These are phyloP conservation scores for Syzygium jambos DNA, from an alignment of 345 rosid genomes.

Conservation along the genomic window DNA sequence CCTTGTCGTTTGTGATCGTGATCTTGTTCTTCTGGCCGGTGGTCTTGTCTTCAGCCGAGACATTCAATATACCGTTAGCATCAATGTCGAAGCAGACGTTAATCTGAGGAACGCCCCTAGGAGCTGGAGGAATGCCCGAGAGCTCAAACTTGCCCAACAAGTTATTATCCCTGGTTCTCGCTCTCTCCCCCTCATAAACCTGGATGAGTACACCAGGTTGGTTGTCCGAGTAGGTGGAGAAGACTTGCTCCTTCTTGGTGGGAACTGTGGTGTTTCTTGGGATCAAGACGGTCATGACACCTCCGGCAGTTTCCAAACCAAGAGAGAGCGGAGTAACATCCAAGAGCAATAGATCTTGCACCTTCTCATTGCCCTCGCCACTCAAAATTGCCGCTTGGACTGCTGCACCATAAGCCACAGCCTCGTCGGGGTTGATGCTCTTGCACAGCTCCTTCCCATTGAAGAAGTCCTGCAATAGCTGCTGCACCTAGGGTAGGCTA, in stretches of 20 bases:
- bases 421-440: conserved; percentile 33
- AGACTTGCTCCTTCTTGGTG: conserved; percentile 25
- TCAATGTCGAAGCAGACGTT: background rate
- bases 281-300: conserved; percentile 28
- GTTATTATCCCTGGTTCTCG: conserved; percentile 23
- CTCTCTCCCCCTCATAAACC: conserved; percentile 24
- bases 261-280: conserved; percentile 30
- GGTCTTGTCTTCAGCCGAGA: background rate
- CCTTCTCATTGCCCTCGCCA: conserved; percentile 31
- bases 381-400: conserved; percentile 31
- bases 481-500: conserved; percentile 42
- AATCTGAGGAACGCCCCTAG: background rate
- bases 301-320: conserved; percentile 25
- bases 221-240: conserved; percentile 25
- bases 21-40: background rate
- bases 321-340: conserved; percentile 23
- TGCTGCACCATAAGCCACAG: conserved; percentile 32
- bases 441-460: conserved; percentile 12
- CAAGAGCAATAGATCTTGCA: conserved; percentile 19
- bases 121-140: background rate
- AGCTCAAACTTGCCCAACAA: conserved; percentile 10
- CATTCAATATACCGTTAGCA: background rate
- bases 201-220: conserved; percentile 24
- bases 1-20: background rate
- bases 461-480: conserved; percentile 26